phyloP scores from a whole-genome alignment of 2,329 filamentous ascomycete species.

The Neonectria hederae region DNA sequence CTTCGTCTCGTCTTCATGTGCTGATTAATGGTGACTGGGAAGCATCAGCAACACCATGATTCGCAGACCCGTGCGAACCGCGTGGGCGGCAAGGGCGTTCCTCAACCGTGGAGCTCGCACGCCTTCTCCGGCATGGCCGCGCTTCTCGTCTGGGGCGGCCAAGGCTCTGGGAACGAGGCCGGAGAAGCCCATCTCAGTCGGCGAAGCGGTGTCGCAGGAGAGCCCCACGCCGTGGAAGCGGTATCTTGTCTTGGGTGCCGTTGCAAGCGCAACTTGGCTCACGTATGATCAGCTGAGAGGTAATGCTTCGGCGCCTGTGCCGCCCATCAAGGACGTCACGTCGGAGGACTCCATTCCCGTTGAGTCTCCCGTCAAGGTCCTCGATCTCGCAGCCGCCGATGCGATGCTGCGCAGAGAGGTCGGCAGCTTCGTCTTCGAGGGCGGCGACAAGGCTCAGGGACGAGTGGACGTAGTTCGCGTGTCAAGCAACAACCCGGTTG shows the following conservation, averaged over 20 bases:
- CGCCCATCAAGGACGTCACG: slow-evolving; percentile 15
- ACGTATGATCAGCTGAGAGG: not conserved
- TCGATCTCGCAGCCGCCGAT: slow-evolving; percentile 43
- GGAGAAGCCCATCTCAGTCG: slow-evolving; percentile 18
- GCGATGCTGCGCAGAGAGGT: slow-evolving; percentile 44
- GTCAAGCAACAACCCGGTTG: slow-evolving; percentile 48
- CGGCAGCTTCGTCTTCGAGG: slow-evolving; percentile 44
- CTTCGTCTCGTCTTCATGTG: slow-evolving; percentile 1
- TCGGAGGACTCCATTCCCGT: slow-evolving; percentile 36
- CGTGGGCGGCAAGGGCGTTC: not conserved
- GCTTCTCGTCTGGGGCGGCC: slow-evolving; percentile 28
- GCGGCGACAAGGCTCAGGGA: slow-evolving; percentile 36
- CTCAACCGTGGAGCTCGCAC: slow-evolving; percentile 13
- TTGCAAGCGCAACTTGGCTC: not conserved
- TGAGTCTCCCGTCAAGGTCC: slow-evolving; percentile 41
- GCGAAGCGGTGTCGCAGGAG: not conserved
- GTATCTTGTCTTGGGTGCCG: not conserved
- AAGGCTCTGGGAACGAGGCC: slow-evolving; percentile 10
- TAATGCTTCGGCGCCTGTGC: slow-evolving; percentile 2
- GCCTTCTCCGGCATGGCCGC: not conserved
- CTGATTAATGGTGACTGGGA: not conserved
- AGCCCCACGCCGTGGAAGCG: not conserved
- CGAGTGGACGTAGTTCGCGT: slow-evolving; percentile 48
- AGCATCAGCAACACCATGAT: slow-evolving; percentile 26
- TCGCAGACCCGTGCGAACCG: not conserved